Evolutionary conservation across 2,329 filamentous ascomycete genomes (phyloP).

Genomic region (Aphanocladium album): DNA sequence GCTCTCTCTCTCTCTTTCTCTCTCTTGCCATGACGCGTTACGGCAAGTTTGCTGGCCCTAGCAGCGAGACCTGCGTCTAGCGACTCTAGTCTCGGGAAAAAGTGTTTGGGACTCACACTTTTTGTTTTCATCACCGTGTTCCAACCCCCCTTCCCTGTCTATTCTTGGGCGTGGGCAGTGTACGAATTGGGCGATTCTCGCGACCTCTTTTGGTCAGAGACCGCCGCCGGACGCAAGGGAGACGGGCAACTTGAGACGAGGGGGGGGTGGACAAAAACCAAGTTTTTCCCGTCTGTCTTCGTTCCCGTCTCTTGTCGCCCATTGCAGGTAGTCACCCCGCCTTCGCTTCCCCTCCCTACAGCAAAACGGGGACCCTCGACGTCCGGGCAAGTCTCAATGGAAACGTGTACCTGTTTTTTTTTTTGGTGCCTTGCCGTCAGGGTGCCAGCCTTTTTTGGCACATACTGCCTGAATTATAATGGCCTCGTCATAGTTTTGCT

Average conservation of each 20-base stretch:
- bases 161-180: neutral
- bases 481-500: neutral
- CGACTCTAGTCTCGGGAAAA: no score
- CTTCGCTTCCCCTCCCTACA: neutral
- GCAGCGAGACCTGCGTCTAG: neutral
- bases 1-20: neutral
- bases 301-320: no score
- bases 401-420: neutral
- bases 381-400: neutral
- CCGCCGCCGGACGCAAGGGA: constrained; percentile 5
- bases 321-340: no score
- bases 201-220: neutral
- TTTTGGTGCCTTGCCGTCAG: neutral
- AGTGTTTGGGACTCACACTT: no score
- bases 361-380: neutral
- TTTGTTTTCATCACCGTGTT: neutral
- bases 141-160: neutral
- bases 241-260: no score
- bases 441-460: neutral
- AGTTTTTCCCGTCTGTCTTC: no score
- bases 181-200: neutral
- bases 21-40: neutral
- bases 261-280: no score
- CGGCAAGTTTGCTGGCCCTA: no score
- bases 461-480: no score